Base-by-base conservation (phyloP, 225 moss, liverwort and hornwort species). In the Bryum argenteum region DNA sequence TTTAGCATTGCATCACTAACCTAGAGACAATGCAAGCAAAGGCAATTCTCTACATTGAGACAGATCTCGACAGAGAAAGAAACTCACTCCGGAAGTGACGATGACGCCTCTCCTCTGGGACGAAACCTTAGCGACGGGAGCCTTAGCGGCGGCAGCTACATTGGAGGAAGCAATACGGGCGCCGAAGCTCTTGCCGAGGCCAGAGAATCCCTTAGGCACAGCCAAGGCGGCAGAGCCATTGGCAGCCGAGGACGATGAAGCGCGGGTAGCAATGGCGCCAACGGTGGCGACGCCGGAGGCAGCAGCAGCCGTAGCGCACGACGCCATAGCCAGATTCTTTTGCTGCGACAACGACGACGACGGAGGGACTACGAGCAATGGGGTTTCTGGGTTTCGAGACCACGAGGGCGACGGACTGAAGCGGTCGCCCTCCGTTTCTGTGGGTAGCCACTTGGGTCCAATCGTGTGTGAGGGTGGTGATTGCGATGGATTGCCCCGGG, bases 241-340 rank as follows among this genome's bases (percentile, higher is more conserved):
- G 0, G 70, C 15, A 17, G 86, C 17, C 0, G 77, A 45, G 7
- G 77, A 41, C 11, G 66, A 51, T 33, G n/a, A 1, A 43, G 28
- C 52, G 19, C 80, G 77, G 45, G n/a, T n/a, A n/a, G 75, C 54
- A 50, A 73, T 56, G 58, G 62, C 73, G 26, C 48, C 64, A 47
- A 74, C 54, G 38, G 76, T 50, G 53, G 63, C 71, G 10, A 82
- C 50, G 45, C 77, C 76, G 61, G 79, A 74, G 54, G 79, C 72
- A 37, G 83, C 84, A 48, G 81, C 84, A 48, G 81, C 81, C 54
- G 0, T 55, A 43, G 80, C 63, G 58, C 75, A 75, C 63, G 88
- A 75, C 63, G 88, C 80, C 83, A 80, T 77, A 77, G 77, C 84
- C 84, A 58, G 8, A n/a, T n/a, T n/a, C n/a, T n/a, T n/a, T n/a